A percentile compares a stretch with the other conserved stretches of the same genome.
Conservation (phyloP, 2,329 filamentous ascomycete species). For the Cordyceps tenuipes region DNA sequence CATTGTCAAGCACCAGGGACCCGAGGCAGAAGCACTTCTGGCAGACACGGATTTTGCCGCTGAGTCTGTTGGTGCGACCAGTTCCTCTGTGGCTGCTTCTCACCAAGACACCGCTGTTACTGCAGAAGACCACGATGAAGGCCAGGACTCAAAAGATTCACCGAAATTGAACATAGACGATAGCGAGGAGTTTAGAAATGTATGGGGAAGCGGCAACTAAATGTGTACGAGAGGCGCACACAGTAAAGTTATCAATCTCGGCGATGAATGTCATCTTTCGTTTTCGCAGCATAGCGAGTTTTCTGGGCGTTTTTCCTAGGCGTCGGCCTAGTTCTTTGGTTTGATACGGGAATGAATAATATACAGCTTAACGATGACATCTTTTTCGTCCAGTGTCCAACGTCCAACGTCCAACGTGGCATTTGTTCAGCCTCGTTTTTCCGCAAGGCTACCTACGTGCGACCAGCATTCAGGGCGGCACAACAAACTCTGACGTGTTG, state of each 20-base stretch:
- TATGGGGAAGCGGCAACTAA: conserved; percentile 27
- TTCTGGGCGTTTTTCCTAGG: conserved; percentile 12
- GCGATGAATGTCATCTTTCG: neutral
- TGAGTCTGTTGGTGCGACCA: conserved; percentile 15
- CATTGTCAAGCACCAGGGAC: conserved; percentile 26
- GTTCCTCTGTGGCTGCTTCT: conserved; percentile 11
- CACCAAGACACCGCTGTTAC: conserved; percentile 2
- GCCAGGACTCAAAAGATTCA: conserved; percentile 7
- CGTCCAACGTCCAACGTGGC: neutral
- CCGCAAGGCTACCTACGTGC: no score
- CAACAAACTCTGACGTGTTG: neutral
- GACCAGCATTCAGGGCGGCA: neutral
- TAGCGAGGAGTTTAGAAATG: conserved; percentile 37
- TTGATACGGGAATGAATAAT: neutral
- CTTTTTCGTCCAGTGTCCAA: neutral
- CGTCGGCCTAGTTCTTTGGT: neutral
- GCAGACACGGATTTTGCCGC: conserved; percentile 17
- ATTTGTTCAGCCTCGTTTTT: neutral
- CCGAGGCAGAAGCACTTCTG: conserved; percentile 20
- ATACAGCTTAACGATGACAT: neutral
- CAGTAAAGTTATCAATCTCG: neutral
- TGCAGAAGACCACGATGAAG: conserved; percentile 4
- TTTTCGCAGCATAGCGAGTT: conserved; percentile 20
- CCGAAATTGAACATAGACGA: conserved; percentile 26
- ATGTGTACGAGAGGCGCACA: neutral